phyloP scores from a whole-genome alignment of 352 stramenopile genomes.

The Pythium diclinum region DNA sequence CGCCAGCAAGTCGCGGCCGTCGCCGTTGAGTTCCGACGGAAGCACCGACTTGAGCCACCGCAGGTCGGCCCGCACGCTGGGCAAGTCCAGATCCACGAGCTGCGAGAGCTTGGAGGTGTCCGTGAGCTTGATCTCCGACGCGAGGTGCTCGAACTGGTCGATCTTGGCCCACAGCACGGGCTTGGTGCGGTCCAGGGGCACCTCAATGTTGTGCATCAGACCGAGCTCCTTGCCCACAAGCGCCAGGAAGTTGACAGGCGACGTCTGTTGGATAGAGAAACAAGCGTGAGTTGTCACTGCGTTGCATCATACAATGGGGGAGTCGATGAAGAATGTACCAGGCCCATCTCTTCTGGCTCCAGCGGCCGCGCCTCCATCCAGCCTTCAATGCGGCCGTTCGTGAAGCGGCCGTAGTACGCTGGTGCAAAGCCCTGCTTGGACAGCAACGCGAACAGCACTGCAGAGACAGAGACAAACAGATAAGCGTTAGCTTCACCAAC shows the following conservation, averaged over 20 bases:
- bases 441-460: constrained; percentile 83
- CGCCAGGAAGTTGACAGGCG: constrained; percentile 72
- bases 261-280: constrained; percentile 23
- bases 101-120: constrained; percentile 57
- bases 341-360: constrained; percentile 86
- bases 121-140: constrained; percentile 50
- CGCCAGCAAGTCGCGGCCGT: constrained; percentile 57
- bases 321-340: constrained; percentile 22
- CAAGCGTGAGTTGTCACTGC: not conserved
- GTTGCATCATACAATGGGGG: too few relatives aligned
- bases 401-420: constrained; percentile 88
- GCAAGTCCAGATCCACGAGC: constrained; percentile 63
- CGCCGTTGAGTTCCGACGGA: constrained; percentile 62
- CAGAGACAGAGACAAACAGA: constrained; percentile 5
- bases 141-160: constrained; percentile 78
- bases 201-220: constrained; percentile 86
- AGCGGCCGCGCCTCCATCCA: constrained; percentile 83
- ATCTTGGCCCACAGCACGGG: constrained; percentile 81
- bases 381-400: constrained; percentile 91
- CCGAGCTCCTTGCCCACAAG: constrained; percentile 88
- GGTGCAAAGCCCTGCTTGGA: constrained; percentile 83
- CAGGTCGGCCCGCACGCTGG: constrained; percentile 56
- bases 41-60: constrained; percentile 82
- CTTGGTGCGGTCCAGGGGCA: constrained; percentile 46
- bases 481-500: too few relatives aligned